Conservation (phyloP, 2,329 filamentous ascomycete species). For the Fusarium sp. region DNA sequence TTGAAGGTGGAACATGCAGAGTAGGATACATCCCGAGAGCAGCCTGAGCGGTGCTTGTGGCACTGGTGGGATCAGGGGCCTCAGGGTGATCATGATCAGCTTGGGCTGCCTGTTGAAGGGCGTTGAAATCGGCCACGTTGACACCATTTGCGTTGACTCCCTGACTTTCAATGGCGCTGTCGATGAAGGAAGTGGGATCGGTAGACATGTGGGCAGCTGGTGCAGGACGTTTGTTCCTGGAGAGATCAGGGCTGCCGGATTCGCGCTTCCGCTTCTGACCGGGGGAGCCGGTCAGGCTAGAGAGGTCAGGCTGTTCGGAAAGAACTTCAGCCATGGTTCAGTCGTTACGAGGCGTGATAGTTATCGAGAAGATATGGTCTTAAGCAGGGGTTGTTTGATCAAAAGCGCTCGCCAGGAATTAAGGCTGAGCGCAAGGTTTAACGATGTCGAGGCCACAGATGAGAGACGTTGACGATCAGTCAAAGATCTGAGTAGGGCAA, state of each 20-base stretch:
- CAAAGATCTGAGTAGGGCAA: constrained; percentile 42
- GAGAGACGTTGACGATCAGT: constrained; percentile 42
- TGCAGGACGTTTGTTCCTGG: constrained; percentile 66
- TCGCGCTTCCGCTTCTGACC: constrained; percentile 71
- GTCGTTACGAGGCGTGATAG: constrained; percentile 11
- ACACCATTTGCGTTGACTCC: constrained; percentile 60
- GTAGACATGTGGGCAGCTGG: constrained; percentile 63
- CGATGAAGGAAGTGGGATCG: constrained; percentile 68
- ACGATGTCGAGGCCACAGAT: constrained; percentile 44
- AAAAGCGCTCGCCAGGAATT: constrained; percentile 30
- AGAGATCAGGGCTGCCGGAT: constrained; percentile 64
- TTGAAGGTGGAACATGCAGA: constrained; percentile 70
- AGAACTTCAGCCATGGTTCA: constrained; percentile 64
- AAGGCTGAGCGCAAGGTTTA: constrained; percentile 27
- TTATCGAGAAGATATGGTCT: constrained; percentile 11
- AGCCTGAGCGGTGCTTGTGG: constrained; percentile 72
- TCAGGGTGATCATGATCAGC: constrained; percentile 65
- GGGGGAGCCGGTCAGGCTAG: constrained; percentile 60
- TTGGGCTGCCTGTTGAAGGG: constrained; percentile 68
- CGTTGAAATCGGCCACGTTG: constrained; percentile 69
- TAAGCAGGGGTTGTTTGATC: constrained; percentile 27
- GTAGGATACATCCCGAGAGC: constrained; percentile 73
- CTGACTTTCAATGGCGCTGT: constrained; percentile 65
- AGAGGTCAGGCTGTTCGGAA: constrained; percentile 65
- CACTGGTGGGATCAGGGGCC: constrained; percentile 65